Base-by-base conservation (phyloP, 2,329 filamentous ascomycete genomes). In the Aspergillus niger region DNA sequence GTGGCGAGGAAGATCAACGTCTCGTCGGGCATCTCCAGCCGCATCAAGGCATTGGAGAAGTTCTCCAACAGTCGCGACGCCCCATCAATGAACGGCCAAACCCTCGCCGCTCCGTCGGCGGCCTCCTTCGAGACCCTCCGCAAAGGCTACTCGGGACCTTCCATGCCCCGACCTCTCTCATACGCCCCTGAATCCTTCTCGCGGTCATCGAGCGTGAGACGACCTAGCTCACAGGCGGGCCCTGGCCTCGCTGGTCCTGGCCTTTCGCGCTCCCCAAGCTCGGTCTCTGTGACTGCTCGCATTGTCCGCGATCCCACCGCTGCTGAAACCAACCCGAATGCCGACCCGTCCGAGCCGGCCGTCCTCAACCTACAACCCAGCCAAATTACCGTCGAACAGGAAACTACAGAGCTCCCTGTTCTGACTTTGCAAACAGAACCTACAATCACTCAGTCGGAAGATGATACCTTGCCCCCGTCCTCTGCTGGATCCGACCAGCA, bases 41-140 rank as follows among this genome's bases (percentile, higher is more conserved):
- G 95, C 44, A 98, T 98, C 74, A 96, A 97, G 76, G 92, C 93
- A 6, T 81, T 99, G 56, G 91, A 97, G 72, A 93, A 92, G 75
- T 83, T 95, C 58, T 82, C 82, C 3, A 81, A 66, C 83, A 88
- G 61, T 77, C 68, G 73, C 59, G 69, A 76, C 65, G 63, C 75
- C 48, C 67, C 73, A 8, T 64, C 64, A 64, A 70, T 57, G 70
- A 57, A 69, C 30, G 57, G 57, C 66, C 63, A 69, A 63, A 61
- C 70, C 66, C 60, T 76, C 24, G 80, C 83, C 3, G 80, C 82
- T 5, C 81, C 86, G 7, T 72, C 78, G 44, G 80, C 82, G 5
- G 81, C 86, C 8, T 72, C 78, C 49, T 76, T 87, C 84, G 59
- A 85, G 79, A 68, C 86, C 80, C 73, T 78, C 59, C 76, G 78